Conservation (phyloP, 1,284 basidiomycete genomes). For the Moesziomyces sp. region DNA sequence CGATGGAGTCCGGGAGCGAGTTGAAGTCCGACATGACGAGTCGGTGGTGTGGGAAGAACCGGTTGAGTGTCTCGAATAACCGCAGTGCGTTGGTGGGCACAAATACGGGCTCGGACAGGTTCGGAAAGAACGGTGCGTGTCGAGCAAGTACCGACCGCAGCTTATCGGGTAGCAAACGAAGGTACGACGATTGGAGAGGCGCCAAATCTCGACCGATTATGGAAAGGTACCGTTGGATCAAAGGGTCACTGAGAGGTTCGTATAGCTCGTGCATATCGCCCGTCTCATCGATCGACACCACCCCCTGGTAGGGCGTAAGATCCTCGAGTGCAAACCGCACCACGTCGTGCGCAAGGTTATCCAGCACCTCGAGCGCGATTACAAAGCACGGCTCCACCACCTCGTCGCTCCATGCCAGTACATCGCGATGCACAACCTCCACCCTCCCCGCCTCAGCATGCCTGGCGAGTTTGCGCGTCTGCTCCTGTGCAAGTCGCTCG, state of each 20-base stretch:
- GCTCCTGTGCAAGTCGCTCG: conserved; percentile 78
- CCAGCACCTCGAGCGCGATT: conserved; percentile 93
- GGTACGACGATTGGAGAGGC: conserved; percentile 68
- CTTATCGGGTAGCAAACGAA: conserved; percentile 73
- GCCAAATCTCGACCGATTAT: conserved; percentile 23
- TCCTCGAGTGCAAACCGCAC: conserved; percentile 84
- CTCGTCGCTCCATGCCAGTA: conserved; percentile 81
- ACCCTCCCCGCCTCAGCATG: conserved; percentile 71
- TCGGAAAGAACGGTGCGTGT: conserved; percentile 78
- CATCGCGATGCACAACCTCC: conserved; percentile 80
- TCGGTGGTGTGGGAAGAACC: conserved; percentile 88
- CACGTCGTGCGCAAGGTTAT: conserved; percentile 97
- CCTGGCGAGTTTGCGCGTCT: conserved; percentile 69
- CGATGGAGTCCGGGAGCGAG: conserved; percentile 83
- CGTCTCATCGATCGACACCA: conserved; percentile 81
- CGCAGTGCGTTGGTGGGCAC: conserved; percentile 91
- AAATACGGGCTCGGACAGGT: conserved; percentile 88
- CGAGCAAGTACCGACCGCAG: conserved; percentile 35
- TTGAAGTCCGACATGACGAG: conserved; percentile 93
- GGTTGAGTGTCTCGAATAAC: conserved; percentile 83
- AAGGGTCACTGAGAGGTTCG: conserved; percentile 83
- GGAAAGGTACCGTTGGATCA: conserved; percentile 76
- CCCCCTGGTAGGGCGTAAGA: conserved; percentile 81
- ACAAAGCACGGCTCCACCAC: conserved; percentile 89
- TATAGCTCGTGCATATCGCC: conserved; percentile 90